Evolutionary conservation across 2,329 filamentous ascomycete genomes (phyloP).

Genomic region (Pseudocercospora fuligena): DNA sequence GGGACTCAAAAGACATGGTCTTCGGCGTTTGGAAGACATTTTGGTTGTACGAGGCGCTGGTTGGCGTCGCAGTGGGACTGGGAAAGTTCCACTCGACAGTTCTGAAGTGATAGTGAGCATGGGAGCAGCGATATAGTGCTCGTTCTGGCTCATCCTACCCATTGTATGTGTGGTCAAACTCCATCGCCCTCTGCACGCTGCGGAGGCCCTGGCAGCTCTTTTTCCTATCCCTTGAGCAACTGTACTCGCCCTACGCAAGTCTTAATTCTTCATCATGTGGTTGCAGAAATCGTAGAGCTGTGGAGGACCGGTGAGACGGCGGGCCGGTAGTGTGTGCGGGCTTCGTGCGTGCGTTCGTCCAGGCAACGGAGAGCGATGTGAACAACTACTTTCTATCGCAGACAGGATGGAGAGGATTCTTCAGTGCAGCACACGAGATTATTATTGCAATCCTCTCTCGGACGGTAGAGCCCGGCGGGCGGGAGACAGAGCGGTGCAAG

Average conservation of each 20-base stretch:
- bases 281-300: conserved; percentile 3
- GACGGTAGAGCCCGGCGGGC: conserved; percentile 9
- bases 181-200: conserved; percentile 24
- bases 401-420: conserved; percentile 1
- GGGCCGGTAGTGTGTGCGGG: conserved; percentile 16
- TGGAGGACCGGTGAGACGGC: conserved; percentile 15
- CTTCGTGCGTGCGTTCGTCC: not conserved
- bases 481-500: conserved; percentile 5
- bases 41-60: conserved; percentile 44
- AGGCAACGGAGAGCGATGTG: conserved; percentile 3
- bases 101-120: conserved; percentile 36
- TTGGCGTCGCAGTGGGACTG: conserved; percentile 56
- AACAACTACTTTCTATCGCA: not conserved
- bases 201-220: conserved; percentile 22
- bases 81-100: conserved; percentile 55
- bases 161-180: conserved; percentile 32
- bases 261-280: conserved; percentile 8
- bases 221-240: conserved; percentile 20
- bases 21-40: conserved; percentile 53
- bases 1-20: conserved; percentile 47
- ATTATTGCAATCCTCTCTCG: conserved; percentile 18
- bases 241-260: conserved; percentile 1
- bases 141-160: conserved; percentile 21
- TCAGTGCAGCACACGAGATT: conserved; percentile 1
- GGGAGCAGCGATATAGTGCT: conserved; percentile 17